Base-by-base conservation (phyloP, 805 yeast species). In the Kodamaea leandrae region DNA sequence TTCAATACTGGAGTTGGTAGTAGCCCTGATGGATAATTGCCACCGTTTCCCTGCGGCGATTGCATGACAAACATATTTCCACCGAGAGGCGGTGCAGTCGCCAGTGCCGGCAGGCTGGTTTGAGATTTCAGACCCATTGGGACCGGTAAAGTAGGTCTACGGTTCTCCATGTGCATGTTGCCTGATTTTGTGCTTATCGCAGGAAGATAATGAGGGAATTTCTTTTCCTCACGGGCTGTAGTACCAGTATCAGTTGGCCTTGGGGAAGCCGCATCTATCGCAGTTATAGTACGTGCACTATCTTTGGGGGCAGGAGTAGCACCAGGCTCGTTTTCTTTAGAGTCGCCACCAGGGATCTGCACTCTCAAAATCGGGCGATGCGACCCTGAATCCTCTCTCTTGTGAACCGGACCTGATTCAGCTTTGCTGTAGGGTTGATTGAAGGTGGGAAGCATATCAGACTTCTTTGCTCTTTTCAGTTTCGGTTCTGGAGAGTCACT, bases 281-380 rank as follows among this genome's bases (percentile, higher is more conserved):
- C 77, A 4, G 80, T 69, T 17, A 74, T 53, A 0, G 79, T 71
- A 18, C 66, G 51, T 38, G 75, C 69, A 52, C 75, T 58, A 55
- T 70, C 68, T 20, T 40, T 40, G 10, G 24, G 26, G 12, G 32
- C 37, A n/a, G 29, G 23, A 10, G 29, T 13, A 2, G 35, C 26
- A 6, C 35, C 39, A 9, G 29, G 18, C 10, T 24, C 35, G 13
- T 30, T 24, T 13, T 29, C 39, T 12, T 33, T 23, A 2, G 39
- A 28, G 10, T 59, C 52, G 52, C 71, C 78, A 4, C 64, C 65
- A 1, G 88, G 88, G n/a, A 82, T 82, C 49, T 79, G 80, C 8
- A 82, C 82, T 42, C 86, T 60, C 33, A 82, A 60, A 1, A 81
- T 71, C 1, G 88, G 88, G 44, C 88, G 60, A 44, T 52, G 54